phyloP scores from a whole-genome alignment of 495 filamentous ascomycete genomes.

The Gamarada debralockiae region DNA sequence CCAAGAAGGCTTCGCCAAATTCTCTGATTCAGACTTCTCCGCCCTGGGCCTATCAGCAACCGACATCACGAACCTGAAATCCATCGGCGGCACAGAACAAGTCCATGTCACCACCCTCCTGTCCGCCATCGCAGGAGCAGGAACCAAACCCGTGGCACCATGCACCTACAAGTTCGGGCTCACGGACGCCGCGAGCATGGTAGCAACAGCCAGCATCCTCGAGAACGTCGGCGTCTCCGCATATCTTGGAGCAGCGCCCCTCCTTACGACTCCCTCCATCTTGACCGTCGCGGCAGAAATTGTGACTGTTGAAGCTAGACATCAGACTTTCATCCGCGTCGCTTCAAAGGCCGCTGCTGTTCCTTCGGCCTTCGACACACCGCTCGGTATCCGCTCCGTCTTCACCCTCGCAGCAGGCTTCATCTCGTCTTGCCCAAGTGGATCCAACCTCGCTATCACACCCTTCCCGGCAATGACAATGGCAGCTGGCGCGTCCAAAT shows the following conservation, averaged over 20 bases:
- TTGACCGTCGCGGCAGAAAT: constrained; percentile 61
- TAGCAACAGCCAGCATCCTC: constrained; percentile 48
- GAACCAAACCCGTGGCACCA: constrained; percentile 41
- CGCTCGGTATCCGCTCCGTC: constrained; percentile 54
- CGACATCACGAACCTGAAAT: constrained; percentile 50
- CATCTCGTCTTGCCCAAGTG: constrained; percentile 54
- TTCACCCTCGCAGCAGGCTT: constrained; percentile 57
- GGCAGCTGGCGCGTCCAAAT: constrained; percentile 39
- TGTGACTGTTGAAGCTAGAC: constrained; percentile 58
- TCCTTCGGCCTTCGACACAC: constrained; percentile 53
- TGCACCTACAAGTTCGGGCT: constrained; percentile 58
- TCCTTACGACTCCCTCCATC: constrained; percentile 46
- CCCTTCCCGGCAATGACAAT: constrained; percentile 45
- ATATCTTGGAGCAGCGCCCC: constrained; percentile 56
- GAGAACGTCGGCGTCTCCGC: constrained; percentile 56
- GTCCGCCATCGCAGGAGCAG: constrained; percentile 42
- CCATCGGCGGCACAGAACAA: constrained; percentile 49
- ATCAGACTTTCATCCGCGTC: constrained; percentile 54
- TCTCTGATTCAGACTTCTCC: constrained; percentile 45
- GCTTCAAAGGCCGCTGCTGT: constrained; percentile 45
- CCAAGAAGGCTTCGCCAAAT: constrained; percentile 52
- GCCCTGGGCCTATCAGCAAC: constrained; percentile 43
- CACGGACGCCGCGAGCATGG: constrained; percentile 43
- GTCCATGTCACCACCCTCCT: constrained; percentile 57
- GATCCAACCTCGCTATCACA: constrained; percentile 53